Conservation (phyloP, 2,329 filamentous ascomycete genomes). For the Stachybotrys echinatus region DNA sequence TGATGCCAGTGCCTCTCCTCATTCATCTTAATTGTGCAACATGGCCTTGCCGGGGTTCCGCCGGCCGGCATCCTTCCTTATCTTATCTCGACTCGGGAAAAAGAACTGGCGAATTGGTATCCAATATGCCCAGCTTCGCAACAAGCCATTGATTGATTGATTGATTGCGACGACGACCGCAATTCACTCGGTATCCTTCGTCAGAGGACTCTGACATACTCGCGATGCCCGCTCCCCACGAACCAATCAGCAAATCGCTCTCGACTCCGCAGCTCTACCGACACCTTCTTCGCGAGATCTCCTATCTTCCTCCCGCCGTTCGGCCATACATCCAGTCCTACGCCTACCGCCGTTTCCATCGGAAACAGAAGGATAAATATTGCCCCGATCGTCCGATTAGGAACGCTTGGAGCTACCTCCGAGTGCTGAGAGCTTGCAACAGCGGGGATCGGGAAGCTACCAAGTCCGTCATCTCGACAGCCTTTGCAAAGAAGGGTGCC, state of each 20-base stretch:
- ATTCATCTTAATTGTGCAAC: too few species aligned
- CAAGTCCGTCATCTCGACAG: conserved; percentile 38
- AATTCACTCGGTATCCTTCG: too few species aligned
- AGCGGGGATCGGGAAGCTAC: conserved; percentile 42
- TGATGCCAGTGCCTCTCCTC: too few species aligned
- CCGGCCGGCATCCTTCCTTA: too few species aligned
- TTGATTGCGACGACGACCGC: too few species aligned
- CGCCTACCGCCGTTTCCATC: conserved; percentile 43
- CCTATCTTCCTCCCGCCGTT: conserved; percentile 52
- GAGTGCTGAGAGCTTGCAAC: conserved; percentile 47
- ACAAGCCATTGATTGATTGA: too few species aligned
- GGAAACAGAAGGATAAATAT: conserved; percentile 22
- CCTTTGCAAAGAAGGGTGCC: conserved; percentile 48
- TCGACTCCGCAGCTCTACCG: conserved; percentile 43
- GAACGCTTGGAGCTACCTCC: conserved; percentile 36
- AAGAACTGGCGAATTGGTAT: too few species aligned
- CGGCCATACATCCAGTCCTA: conserved; percentile 35
- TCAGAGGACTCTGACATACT: background rate
- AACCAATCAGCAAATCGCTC: conserved; percentile 16
- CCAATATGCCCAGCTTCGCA: too few species aligned
- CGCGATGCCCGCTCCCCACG: conserved; percentile 22
- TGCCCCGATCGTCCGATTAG: conserved; percentile 26
- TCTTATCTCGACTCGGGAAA: too few species aligned
- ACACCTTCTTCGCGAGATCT: conserved; percentile 53
- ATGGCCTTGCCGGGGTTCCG: too few species aligned